Percentiles rank a stretch among this genome's conserved stretches.
Conservation (phyloP, 345 rosid species). For the Eucalyptus regnans region DNA sequence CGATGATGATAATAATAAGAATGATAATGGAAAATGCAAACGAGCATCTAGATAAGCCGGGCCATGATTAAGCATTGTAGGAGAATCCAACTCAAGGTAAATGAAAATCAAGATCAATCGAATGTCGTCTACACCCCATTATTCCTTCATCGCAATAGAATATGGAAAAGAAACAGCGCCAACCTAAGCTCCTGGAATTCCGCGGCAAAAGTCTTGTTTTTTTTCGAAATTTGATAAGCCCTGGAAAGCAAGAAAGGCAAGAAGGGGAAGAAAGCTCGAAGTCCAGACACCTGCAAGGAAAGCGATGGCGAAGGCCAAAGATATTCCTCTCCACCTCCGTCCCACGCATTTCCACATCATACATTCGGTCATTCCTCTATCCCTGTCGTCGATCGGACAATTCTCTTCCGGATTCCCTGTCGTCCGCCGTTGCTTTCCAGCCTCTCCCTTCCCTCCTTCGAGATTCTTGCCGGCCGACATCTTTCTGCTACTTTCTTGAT, state of each 20-base stretch:
- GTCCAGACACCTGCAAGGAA: neutral
- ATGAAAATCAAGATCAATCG: neutral
- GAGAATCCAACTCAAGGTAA: neutral
- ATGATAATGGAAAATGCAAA: neutral
- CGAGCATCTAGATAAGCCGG: neutral
- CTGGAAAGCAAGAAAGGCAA: neutral
- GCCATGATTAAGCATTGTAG: neutral
- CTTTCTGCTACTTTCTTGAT: neutral
- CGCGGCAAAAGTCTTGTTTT: neutral
- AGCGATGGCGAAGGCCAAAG: neutral
- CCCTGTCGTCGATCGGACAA: slow-evolving; percentile 5
- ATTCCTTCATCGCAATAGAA: too few relatives aligned
- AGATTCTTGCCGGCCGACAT: slow-evolving; percentile 19
- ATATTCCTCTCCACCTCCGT: neutral
- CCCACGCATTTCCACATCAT: slow-evolving; percentile 4
- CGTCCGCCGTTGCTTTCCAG: slow-evolving; percentile 1
- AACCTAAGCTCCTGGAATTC: neutral
- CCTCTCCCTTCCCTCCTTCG: neutral
- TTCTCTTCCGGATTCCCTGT: slow-evolving; percentile 38
- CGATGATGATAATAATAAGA: too few relatives aligned
- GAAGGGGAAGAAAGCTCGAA: neutral
- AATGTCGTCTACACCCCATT: neutral
- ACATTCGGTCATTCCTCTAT: neutral
- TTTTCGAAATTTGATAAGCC: neutral
- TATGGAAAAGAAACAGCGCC: too few relatives aligned